Evolutionary conservation across 495 filamentous ascomycete genomes (phyloP), one percentile per base, ranked within the genome.

Genomic region (Talaromyces adpressus): DNA sequence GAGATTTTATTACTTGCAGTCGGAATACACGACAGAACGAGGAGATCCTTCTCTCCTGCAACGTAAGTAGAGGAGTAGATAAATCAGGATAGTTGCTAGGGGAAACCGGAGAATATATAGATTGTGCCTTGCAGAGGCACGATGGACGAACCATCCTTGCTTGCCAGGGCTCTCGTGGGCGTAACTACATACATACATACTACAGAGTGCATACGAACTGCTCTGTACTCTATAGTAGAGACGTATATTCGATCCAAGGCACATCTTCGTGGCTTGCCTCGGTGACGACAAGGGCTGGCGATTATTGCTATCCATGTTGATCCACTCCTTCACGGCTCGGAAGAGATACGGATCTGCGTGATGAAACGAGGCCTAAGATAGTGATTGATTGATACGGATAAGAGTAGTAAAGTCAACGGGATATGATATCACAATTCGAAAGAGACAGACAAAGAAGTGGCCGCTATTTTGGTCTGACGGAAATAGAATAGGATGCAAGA

Each of bases 101-200:
- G 58, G 58, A 61, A 30, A 61, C 58, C 58, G 58, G 58, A 49
- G 58, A 61, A 47, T 58, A 57, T 57, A 58, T 18, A 49, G 23
- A 45, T 20, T 27, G 58, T 45, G 20, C 58, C 58, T 61, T 61
- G 58, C 58, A 61, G 58, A 45, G 41, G 58, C 36, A 61, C 34
- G 34, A 49, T 47, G 58, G 22, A 22, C 9, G 20, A 14, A 16
- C 18, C 32, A 58, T 36, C 56, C 56, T 58, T 58, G 56, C 56
- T 58, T 36, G 56, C 30, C 14, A 23, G 29, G 56, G 2, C 27
- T 32, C 56, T 58, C 56, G 56, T 36, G 30, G 56, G 56, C 56
- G 20, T 56, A n/a, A n/a, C 5, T 18, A 22, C 45, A 49, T 49
- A 18, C 18, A 12, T 56, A 11, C 14, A 39, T 16, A 41, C 14